phyloP scores from a whole-genome alignment of 2,329 filamentous ascomycete species.

The Cladobotryum protrusum region DNA sequence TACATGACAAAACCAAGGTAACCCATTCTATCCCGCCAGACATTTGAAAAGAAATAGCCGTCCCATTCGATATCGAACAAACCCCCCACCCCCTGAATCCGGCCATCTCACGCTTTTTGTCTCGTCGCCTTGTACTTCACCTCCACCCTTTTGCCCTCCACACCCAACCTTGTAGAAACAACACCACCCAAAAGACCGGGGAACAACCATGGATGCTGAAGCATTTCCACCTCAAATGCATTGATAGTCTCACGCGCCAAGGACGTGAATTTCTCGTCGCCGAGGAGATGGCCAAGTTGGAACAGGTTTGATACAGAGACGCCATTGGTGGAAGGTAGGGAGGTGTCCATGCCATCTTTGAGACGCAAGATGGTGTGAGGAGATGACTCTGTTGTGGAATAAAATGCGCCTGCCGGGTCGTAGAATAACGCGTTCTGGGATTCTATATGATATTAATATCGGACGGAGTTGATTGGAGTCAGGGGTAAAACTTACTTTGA shows the following conservation, averaged over 20 bases:
- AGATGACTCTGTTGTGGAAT: constrained; percentile 58
- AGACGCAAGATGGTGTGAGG: constrained; percentile 73
- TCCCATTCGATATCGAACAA: not conserved
- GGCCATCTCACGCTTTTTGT: constrained; percentile 12
- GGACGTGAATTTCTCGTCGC: constrained; percentile 55
- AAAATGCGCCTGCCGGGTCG: constrained; percentile 66
- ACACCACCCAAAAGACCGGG: constrained; percentile 71
- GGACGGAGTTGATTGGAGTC: not conserved
- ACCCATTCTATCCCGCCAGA: not conserved
- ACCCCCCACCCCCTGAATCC: not conserved
- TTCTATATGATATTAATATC: constrained; percentile 36
- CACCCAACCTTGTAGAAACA: constrained; percentile 67
- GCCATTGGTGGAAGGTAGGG: constrained; percentile 84
- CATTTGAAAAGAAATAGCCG: not conserved
- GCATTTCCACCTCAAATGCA: constrained; percentile 84
- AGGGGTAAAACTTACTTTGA: constrained; percentile 52
- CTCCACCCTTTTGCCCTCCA: constrained; percentile 34
- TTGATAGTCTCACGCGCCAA: constrained; percentile 68
- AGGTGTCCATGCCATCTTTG: constrained; percentile 93
- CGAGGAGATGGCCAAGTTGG: constrained; percentile 64
- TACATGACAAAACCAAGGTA: too few species aligned
- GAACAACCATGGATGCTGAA: constrained; percentile 91
- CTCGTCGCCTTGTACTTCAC: constrained; percentile 20
- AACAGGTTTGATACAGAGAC: constrained; percentile 84
- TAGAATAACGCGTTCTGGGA: constrained; percentile 73